A percentile compares a stretch with the other conserved stretches of the same genome.
phyloP scores from a whole-genome alignment of 83 land plant genomes.

The Isoetes engelmannii region DNA sequence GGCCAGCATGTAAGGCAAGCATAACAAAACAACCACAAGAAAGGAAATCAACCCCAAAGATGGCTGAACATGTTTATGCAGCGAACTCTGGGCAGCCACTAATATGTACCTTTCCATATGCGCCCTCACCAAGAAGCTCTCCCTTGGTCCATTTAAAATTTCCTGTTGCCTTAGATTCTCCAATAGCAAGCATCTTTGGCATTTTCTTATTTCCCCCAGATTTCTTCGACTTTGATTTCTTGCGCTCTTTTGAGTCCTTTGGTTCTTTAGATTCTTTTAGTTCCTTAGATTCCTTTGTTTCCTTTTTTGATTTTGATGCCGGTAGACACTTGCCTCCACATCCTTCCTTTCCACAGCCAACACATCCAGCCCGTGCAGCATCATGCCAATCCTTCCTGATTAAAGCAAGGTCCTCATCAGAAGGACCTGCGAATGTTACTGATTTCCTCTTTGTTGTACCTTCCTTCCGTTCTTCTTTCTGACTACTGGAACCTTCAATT shows the following conservation, averaged over 20 bases:
- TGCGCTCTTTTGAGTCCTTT: too few species aligned
- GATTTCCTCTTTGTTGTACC: conserved; percentile 13
- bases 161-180: conserved; percentile 6
- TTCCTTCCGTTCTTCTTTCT: neutral
- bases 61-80: too few species aligned
- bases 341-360: conserved; percentile 32
- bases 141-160: conserved; percentile 31
- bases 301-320: neutral
- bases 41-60: too few species aligned
- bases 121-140: conserved; percentile 44
- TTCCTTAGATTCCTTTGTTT: neutral
- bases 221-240: neutral
- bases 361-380: conserved; percentile 36
- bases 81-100: too few species aligned
- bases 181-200: conserved; percentile 7
- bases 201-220: neutral
- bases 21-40: neutral
- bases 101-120: conserved; percentile 34
- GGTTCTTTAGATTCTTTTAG: too few species aligned
- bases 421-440: conserved; percentile 19
- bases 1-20: neutral
- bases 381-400: conserved; percentile 35
- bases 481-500: neutral
- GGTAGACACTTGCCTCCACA: conserved; percentile 33
- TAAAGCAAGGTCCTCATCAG: conserved; percentile 24